Conservation (phyloP, 2,329 filamentous ascomycete species). For the Cadophora malorum region DNA sequence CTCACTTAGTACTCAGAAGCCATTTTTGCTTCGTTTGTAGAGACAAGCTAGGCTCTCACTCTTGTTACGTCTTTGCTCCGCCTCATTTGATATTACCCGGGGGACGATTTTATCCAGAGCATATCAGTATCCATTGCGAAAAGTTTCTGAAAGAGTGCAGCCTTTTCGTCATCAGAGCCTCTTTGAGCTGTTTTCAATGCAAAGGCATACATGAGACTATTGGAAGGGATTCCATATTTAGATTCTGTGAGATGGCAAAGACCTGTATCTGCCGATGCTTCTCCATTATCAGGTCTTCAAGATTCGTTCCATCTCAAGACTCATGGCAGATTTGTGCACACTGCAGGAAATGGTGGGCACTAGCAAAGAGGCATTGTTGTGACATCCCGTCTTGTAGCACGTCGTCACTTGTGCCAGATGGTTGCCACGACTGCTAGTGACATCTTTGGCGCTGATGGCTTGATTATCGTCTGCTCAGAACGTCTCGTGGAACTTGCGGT, state of each 20-base stretch:
- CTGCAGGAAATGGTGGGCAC: neutral
- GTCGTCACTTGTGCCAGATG: neutral
- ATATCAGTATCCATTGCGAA: neutral
- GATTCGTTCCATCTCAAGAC: neutral
- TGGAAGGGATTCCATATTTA: neutral
- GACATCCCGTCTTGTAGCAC: neutral
- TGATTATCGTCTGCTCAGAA: neutral
- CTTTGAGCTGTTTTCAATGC: too few species aligned
- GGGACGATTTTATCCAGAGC: neutral
- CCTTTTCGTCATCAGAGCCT: neutral
- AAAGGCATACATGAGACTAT: constrained; percentile 6
- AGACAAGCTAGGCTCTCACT: neutral
- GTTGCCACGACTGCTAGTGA: neutral
- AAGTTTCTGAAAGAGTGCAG: too few species aligned
- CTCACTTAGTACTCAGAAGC: neutral
- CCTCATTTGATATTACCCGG: neutral
- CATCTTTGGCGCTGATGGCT: neutral
- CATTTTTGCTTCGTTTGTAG: neutral
- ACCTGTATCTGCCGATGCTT: too few species aligned
- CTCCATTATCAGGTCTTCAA: neutral
- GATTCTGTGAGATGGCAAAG: neutral
- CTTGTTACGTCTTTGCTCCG: neutral
- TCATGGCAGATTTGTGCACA: neutral
- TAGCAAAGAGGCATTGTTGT: neutral
- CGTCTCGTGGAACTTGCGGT: neutral